A percentile compares a stretch with the other conserved stretches of the same genome.
Conservation (phyloP, 2,329 filamentous ascomycete species). For the Exophiala viscosa region DNA sequence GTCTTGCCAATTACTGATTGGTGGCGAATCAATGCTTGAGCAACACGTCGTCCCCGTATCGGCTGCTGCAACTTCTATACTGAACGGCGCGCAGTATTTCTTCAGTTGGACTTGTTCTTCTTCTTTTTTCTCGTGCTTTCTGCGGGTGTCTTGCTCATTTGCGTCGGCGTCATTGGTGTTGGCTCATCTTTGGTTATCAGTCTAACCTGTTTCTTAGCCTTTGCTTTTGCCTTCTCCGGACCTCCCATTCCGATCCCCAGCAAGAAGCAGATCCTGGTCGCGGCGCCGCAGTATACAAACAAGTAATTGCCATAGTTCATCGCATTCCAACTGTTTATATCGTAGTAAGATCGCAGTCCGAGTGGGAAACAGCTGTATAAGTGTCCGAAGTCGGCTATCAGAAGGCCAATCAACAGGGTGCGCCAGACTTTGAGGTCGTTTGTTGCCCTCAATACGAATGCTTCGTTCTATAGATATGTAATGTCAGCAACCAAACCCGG, state of each 20-base stretch:
- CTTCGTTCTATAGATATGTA: conserved; percentile 54
- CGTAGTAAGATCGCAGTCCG: conserved; percentile 62
- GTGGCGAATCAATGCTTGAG: no score
- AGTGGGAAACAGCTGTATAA: conserved; percentile 62
- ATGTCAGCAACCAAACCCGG: no score
- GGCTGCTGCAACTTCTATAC: no score
- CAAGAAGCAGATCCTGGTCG: conserved; percentile 58
- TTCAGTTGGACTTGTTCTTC: conserved; percentile 18
- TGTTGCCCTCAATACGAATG: conserved; percentile 67
- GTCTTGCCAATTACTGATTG: no score
- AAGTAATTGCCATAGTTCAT: conserved; percentile 67
- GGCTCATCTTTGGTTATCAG: conserved; percentile 9
- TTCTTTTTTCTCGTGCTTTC: conserved; percentile 22
- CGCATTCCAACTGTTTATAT: conserved; percentile 59
- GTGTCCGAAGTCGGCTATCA: conserved; percentile 74
- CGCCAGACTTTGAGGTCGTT: conserved; percentile 67
- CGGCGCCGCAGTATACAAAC: conserved; percentile 65
- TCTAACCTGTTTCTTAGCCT: conserved; percentile 17
- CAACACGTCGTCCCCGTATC: no score
- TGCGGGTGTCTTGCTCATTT: conserved; percentile 21
- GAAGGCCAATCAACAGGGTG: conserved; percentile 61
- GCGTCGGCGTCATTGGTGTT: conserved; percentile 16
- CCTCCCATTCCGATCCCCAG: conserved; percentile 48
- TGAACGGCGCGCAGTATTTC: neutral
- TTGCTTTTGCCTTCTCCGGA: conserved; percentile 14